Evolutionary conservation across 148 eudicot species (phyloP).

Genomic region (Vaccinium vitisidaea): DNA sequence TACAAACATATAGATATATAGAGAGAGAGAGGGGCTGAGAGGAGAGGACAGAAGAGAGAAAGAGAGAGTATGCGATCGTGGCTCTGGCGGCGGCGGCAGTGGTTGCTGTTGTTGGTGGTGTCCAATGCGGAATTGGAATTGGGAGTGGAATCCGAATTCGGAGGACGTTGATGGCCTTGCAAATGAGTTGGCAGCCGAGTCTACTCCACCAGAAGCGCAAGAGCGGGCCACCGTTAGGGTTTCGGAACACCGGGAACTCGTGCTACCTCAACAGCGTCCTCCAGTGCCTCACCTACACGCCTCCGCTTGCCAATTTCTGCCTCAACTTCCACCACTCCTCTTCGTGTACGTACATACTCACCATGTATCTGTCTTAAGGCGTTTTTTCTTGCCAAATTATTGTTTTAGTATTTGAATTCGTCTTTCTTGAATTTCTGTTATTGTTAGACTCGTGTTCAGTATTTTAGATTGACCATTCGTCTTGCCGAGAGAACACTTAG

Average conservation of each 20-base stretch:
- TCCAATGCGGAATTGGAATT: not conserved
- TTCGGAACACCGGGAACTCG: conserved; percentile 79
- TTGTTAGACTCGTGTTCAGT: not conserved
- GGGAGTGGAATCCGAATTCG: conserved; percentile 10
- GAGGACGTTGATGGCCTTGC: conserved; percentile 60
- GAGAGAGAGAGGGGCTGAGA: not conserved
- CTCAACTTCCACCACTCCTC: conserved; percentile 61
- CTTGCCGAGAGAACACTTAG: too few species aligned
- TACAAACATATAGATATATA: not conserved
- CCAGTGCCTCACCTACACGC: conserved; percentile 96
- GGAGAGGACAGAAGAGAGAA: conserved; percentile 6
- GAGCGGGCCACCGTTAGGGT: conserved; percentile 75
- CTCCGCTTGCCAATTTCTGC: conserved; percentile 95
- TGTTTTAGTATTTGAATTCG: not conserved
- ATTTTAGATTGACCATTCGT: too few species aligned
- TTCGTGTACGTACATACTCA: conserved; percentile 35
- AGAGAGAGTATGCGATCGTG: conserved; percentile 40
- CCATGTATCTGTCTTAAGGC: not conserved
- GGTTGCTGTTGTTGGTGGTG: conserved; percentile 20
- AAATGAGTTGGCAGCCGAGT: conserved; percentile 79
- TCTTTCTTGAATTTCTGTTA: not conserved
- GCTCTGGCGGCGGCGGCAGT: conserved; percentile 19
- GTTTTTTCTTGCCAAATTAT: not conserved
- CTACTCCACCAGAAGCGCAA: conserved; percentile 49
- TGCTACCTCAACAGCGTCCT: conserved; percentile 93